Conservation (phyloP, 306 rosid species). For the Pterocarpus macrocarpus region DNA sequence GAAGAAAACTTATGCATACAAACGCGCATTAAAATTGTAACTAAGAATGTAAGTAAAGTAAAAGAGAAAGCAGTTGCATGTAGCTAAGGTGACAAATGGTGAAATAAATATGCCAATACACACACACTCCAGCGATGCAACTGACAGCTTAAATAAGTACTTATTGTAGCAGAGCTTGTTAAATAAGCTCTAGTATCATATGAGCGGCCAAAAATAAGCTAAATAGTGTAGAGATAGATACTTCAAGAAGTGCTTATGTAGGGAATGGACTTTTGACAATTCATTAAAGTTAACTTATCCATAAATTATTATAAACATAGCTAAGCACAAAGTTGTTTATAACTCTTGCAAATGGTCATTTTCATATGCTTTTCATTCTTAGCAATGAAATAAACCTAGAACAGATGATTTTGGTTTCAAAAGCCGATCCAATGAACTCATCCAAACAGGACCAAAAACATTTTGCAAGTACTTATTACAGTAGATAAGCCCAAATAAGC, state of each 20-base stretch:
- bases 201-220: neutral
- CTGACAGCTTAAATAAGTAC: neutral
- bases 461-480: neutral
- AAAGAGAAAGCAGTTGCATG: neutral
- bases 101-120: conserved; percentile 13
- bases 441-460: conserved; percentile 14
- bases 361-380: conserved; percentile 7
- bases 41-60: neutral
- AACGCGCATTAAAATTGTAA: neutral
- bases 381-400: neutral
- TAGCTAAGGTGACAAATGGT: conserved; percentile 19
- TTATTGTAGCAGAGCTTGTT: conserved; percentile 16
- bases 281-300: neutral
- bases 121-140: conserved; percentile 2
- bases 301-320: neutral
- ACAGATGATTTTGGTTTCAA: neutral
- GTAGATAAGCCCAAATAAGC: conserved; percentile 3
- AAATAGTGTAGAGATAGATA: neutral
- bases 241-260: conserved; percentile 32
- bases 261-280: neutral
- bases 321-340: neutral
- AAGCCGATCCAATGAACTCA: neutral
- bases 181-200: neutral
- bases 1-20: conserved; percentile 9
- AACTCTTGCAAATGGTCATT: neutral